Percentiles rank a stretch among this genome's conserved stretches.
These are phyloP conservation scores for Sarocladiaceae sp. DNA, from an alignment of 2,329 filamentous ascomycete genomes.

Conservation along the genomic window DNA sequence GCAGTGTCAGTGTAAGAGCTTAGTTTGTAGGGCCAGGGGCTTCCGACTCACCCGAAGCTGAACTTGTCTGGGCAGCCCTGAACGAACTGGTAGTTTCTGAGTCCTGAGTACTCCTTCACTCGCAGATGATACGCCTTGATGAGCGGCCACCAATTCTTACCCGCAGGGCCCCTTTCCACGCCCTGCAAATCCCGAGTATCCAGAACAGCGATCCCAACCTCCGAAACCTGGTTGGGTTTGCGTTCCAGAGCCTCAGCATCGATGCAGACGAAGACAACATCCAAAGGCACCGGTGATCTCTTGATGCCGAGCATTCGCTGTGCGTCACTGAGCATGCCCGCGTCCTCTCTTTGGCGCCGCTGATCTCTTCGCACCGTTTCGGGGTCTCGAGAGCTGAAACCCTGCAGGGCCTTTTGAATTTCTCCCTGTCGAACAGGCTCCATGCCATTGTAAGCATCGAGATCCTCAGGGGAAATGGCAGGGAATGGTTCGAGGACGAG, in stretches of 20 bases:
- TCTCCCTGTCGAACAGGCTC: neutral
- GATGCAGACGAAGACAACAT: conserved; percentile 62
- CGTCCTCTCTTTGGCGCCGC: conserved; percentile 13
- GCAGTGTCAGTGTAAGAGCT: too few relatives aligned
- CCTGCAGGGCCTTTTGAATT: conserved; percentile 1
- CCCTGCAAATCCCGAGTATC: conserved; percentile 56
- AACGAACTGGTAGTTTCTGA: conserved; percentile 64
- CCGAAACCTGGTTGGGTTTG: conserved; percentile 62
- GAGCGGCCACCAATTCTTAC: conserved; percentile 57
- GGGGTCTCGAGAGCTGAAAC: conserved; percentile 1
- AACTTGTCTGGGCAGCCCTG: conserved; percentile 67
- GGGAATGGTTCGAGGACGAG: conserved; percentile 25
- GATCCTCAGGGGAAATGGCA: conserved; percentile 29
- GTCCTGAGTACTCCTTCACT: conserved; percentile 59
- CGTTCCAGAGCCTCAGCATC: conserved; percentile 80
- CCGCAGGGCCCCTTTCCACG: conserved; percentile 53
- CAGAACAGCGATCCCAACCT: conserved; percentile 77
- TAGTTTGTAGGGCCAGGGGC: too few relatives aligned
- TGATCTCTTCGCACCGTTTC: neutral
- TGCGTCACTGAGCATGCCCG: conserved; percentile 49
- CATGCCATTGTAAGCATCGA: conserved; percentile 20
- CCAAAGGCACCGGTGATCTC: conserved; percentile 7
- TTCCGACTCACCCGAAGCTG: conserved; percentile 60
- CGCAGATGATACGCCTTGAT: conserved; percentile 72
- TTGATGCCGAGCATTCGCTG: conserved; percentile 65